phyloP scores from a whole-genome alignment of 176 grass and related monocot species.

The Guadua angustifolia region DNA sequence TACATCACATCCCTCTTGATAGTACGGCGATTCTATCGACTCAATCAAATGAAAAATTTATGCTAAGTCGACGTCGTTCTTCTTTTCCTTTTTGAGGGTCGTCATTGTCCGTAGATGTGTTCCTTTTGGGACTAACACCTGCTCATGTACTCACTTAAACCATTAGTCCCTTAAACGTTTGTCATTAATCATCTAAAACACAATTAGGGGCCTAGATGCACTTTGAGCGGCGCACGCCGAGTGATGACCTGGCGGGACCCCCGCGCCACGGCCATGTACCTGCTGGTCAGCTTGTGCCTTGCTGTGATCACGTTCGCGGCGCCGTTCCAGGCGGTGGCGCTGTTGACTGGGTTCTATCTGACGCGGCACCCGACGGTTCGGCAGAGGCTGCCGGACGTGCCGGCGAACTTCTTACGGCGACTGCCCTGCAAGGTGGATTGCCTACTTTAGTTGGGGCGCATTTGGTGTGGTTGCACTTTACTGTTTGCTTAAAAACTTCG shows the following conservation, averaged over 20 bases:
- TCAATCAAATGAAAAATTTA: too few species aligned
- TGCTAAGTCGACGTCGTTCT: too few species aligned
- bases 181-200: too few species aligned
- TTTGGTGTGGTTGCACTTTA: neutral
- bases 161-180: too few species aligned
- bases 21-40: too few species aligned
- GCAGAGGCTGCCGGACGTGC: constrained; percentile 58
- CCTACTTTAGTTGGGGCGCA: constrained; percentile 44
- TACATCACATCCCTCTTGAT: too few species aligned
- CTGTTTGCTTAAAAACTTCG: neutral
- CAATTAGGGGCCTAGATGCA: too few species aligned
- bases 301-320: constrained; percentile 53
- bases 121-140: too few species aligned
- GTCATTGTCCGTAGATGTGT: too few species aligned
- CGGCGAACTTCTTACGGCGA: constrained; percentile 66
- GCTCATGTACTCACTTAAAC: too few species aligned
- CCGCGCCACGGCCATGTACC: constrained; percentile 65
- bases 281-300: constrained; percentile 52
- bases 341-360: constrained; percentile 62
- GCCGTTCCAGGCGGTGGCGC: constrained; percentile 70
- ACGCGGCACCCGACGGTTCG: constrained; percentile 77
- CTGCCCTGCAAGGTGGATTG: constrained; percentile 74
- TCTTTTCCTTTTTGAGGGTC: too few species aligned
- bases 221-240: too few species aligned
- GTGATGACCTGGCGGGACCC: constrained; percentile 72